Evolutionary conservation across 768 basidiomycete species (phyloP).

Genomic region (Rubroboletus pulcherrimus): DNA sequence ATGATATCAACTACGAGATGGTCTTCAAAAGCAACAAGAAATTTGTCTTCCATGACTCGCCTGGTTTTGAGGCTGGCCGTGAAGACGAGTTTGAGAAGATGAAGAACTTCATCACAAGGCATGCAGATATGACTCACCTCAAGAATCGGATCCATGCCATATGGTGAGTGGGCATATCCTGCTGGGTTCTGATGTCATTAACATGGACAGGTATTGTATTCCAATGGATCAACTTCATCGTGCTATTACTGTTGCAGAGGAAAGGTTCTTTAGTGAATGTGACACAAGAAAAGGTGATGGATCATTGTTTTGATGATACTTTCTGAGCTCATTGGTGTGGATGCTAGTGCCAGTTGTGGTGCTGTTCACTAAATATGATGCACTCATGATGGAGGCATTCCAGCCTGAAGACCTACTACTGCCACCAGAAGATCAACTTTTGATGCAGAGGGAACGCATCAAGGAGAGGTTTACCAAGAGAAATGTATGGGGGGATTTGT

Average conservation of each 20-base stretch:
- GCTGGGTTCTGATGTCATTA: not conserved
- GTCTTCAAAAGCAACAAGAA: not conserved
- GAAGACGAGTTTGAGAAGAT: not conserved
- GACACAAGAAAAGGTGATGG: not conserved
- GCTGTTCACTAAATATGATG: too few relatives aligned
- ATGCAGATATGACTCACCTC: not conserved
- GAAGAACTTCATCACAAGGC: not conserved
- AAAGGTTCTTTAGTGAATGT: not conserved
- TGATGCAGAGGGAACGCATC: not conserved
- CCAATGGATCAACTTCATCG: not conserved
- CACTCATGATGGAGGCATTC: too few relatives aligned
- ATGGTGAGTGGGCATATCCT: not conserved
- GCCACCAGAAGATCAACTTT: not conserved
- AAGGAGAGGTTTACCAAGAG: not conserved
- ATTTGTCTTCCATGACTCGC: not conserved
- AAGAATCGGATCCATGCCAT: not conserved
- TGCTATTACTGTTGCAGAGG: not conserved
- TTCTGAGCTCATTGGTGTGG: not conserved
- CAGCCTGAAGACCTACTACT: not conserved
- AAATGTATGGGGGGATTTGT: not conserved
- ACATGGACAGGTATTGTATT: not conserved
- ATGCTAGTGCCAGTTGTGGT: too few relatives aligned
- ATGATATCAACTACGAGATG: not conserved
- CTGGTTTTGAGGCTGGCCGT: not conserved
- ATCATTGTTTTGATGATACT: not conserved